phyloP scores from a whole-genome alignment of 83 land plant species.

The Thuja plicata region DNA sequence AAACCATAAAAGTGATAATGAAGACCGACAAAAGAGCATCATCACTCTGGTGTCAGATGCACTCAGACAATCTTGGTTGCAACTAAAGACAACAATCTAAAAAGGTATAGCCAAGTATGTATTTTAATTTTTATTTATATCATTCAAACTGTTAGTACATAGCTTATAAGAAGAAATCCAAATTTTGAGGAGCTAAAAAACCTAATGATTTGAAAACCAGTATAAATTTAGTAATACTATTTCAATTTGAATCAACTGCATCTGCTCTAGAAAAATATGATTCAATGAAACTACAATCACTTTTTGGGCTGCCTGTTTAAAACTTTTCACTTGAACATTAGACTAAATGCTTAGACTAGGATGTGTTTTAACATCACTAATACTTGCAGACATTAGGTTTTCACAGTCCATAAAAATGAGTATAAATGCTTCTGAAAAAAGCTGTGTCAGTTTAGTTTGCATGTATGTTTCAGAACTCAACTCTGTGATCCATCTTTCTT shows the following conservation, averaged over 20 bases:
- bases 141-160: neutral
- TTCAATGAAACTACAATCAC: neutral
- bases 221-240: neutral
- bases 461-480: too few relatives aligned
- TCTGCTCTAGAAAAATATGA: neutral
- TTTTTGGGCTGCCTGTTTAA: neutral
- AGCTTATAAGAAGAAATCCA: neutral
- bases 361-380: neutral
- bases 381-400: too few relatives aligned
- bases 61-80: neutral
- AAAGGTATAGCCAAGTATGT: neutral
- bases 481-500: too few relatives aligned
- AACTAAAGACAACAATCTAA: neutral
- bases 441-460: too few relatives aligned
- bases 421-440: too few relatives aligned
- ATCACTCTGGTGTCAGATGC: neutral
- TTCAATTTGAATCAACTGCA: neutral
- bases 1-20: neutral
- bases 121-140: neutral
- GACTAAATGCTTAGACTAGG: neutral
- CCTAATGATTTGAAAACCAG: neutral
- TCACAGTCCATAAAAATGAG: too few relatives aligned
- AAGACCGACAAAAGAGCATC: neutral
- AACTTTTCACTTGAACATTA: neutral
- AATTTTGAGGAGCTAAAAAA: neutral